Conservation (phyloP, 495 filamentous ascomycete species). For the Xylaria grammica region DNA sequence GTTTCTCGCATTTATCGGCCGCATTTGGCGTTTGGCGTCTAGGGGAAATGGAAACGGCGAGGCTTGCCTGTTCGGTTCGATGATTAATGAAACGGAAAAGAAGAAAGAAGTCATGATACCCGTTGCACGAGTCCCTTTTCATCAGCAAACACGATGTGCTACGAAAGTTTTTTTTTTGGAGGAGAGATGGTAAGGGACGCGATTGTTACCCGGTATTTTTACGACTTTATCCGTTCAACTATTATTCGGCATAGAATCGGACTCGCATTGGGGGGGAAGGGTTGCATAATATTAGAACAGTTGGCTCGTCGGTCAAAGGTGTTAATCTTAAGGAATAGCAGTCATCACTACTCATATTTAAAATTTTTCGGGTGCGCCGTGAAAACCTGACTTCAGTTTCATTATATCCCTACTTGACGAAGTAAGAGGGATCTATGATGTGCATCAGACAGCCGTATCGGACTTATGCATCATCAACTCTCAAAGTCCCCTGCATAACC, state of each 20-base stretch:
- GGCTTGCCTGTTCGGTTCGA: slow-evolving; percentile 16
- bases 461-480: slow-evolving; percentile 22
- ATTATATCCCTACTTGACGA: no score
- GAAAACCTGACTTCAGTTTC: background rate
- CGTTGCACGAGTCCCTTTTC: slow-evolving; percentile 14
- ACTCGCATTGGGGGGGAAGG: slow-evolving; percentile 1
- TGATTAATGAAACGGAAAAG: background rate
- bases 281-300: slow-evolving; percentile 8
- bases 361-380: background rate
- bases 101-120: slow-evolving; percentile 13
- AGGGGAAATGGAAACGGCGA: slow-evolving; percentile 1
- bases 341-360: background rate
- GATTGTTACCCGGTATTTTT: slow-evolving; percentile 4
- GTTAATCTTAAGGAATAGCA: slow-evolving; percentile 7
- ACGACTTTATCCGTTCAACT: slow-evolving; percentile 1
- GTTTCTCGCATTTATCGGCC: background rate
- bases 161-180: no score
- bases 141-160: background rate
- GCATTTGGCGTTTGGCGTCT: slow-evolving; percentile 17
- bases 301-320: background rate
- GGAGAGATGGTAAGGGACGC: background rate
- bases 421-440: background rate
- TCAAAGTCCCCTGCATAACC: slow-evolving; percentile 60
- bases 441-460: background rate
- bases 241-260: slow-evolving; percentile 17